Percentiles rank a stretch among this genome's conserved stretches.
Conservation (phyloP, 768 basidiomycete species). For the Lyophyllum semitale region DNA sequence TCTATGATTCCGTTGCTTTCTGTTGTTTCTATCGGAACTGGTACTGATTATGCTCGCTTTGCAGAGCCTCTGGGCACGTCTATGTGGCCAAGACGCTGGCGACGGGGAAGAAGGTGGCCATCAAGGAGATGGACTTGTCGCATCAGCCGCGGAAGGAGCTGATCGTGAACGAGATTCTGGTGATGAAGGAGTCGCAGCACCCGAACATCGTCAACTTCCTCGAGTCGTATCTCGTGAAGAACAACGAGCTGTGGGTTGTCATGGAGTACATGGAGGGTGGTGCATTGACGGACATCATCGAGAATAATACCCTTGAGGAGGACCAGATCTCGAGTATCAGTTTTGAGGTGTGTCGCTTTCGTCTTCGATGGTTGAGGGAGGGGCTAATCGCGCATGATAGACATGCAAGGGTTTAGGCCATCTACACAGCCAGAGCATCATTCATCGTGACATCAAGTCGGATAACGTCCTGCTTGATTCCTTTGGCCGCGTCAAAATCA, state of each 20-base stretch:
- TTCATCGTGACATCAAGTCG: constrained; percentile 96
- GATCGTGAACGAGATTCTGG: constrained; percentile 96
- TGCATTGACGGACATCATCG: constrained; percentile 95
- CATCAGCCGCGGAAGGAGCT: constrained; percentile 96
- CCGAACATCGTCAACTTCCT: constrained; percentile 97
- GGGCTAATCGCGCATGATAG: constrained; percentile 36
- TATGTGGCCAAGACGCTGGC: constrained; percentile 93
- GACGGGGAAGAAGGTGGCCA: constrained; percentile 87
- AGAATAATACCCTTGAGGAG: constrained; percentile 93
- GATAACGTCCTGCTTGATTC: constrained; percentile 95
- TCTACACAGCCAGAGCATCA: constrained; percentile 90
- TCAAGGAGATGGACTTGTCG: constrained; percentile 97
- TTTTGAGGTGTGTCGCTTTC: constrained; percentile 67
- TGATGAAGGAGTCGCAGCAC: constrained; percentile 98
- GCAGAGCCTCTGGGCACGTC: constrained; percentile 94
- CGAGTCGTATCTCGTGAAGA: constrained; percentile 87
- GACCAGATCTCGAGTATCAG: constrained; percentile 93
- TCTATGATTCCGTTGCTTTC: constrained; percentile 1
- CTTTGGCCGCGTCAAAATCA: constrained; percentile 94
- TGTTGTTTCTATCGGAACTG: background rate
- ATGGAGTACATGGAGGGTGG: constrained; percentile 99
- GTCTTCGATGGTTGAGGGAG: background rate
- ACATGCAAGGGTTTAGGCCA: constrained; percentile 96
- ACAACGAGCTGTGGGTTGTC: constrained; percentile 92
- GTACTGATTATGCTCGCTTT: constrained; percentile 17